Conservation (phyloP, 805 yeast genomes). For the Phaffomyces antillensis region DNA sequence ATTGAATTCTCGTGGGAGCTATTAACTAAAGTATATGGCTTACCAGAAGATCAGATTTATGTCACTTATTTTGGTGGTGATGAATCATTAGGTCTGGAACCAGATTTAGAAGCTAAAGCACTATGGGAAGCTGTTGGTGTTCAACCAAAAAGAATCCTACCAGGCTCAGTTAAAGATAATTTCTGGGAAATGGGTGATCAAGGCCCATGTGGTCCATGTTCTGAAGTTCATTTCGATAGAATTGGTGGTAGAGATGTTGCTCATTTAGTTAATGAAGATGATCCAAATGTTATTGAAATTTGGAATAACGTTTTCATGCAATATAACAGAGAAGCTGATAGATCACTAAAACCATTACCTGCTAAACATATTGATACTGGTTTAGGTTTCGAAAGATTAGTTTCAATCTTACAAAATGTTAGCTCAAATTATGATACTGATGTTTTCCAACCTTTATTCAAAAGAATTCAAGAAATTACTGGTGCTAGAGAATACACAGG, state of each 20-base stretch:
- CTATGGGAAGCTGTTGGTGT: slow-evolving; percentile 87
- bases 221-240: slow-evolving; percentile 95
- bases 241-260: slow-evolving; percentile 98
- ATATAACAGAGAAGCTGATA: slow-evolving; percentile 89
- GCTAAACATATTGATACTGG: slow-evolving; percentile 97
- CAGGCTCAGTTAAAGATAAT: slow-evolving; percentile 86
- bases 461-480: slow-evolving; percentile 82
- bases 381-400: slow-evolving; percentile 97
- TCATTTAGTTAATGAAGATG: slow-evolving; percentile 86
- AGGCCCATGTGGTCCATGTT: slow-evolving; percentile 99
- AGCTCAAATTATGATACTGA: slow-evolving; percentile 95
- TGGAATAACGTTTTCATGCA: slow-evolving; percentile 98
- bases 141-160: slow-evolving; percentile 83
- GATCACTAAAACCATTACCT: slow-evolving; percentile 74
- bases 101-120: slow-evolving; percentile 90
- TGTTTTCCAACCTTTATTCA: slow-evolving; percentile 85
- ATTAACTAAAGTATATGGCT: slow-evolving; percentile 76
- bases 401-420: slow-evolving; percentile 86
- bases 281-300: slow-evolving; percentile 94
- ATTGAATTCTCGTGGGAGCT: slow-evolving; percentile 86
- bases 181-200: slow-evolving; percentile 99
- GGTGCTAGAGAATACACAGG: slow-evolving; percentile 91
- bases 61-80: slow-evolving; percentile 98
- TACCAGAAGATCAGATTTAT: slow-evolving; percentile 72
- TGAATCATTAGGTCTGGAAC: slow-evolving; percentile 68